A percentile compares a stretch with the other conserved stretches of the same genome.
Evolutionary conservation across 306 rosid species (phyloP).

Genomic region (Malus domestica): DNA sequence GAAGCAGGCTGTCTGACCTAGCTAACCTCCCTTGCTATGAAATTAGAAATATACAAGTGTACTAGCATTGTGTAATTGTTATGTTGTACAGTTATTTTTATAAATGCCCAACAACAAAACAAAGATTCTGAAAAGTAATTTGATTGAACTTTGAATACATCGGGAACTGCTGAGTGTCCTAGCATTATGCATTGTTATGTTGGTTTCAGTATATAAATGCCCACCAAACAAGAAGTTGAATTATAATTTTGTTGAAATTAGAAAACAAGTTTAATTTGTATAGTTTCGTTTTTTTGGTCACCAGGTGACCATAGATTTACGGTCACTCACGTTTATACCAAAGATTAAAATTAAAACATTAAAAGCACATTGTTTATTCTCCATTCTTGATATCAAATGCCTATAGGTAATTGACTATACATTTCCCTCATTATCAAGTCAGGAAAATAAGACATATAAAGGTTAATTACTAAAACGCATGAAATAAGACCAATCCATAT

Average conservation of each 20-base stretch:
- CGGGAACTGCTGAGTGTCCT: not conserved
- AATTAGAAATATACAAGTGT: not conserved
- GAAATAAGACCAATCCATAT: too few relatives aligned
- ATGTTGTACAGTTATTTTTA: not conserved
- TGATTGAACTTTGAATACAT: not conserved
- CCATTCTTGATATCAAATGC: not conserved
- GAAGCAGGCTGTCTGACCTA: not conserved
- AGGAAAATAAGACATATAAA: too few relatives aligned
- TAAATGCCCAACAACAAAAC: not conserved
- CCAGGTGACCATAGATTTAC: too few relatives aligned
- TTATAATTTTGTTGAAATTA: not conserved
- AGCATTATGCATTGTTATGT: not conserved
- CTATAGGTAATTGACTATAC: not conserved
- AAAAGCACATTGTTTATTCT: not conserved
- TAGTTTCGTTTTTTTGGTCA: too few relatives aligned
- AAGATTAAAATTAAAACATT: too few relatives aligned
- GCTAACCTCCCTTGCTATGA: not conserved
- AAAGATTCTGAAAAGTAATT: not conserved
- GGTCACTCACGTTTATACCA: not conserved
- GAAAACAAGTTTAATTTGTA: not conserved
- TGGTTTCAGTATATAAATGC: not conserved
- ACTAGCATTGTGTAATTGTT: not conserved
- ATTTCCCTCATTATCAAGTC: not conserved
- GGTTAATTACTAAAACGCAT: too few relatives aligned
- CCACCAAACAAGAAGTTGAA: not conserved